Base-by-base conservation (phyloP, 2,329 filamentous ascomycete genomes). In the Emergomyces pasteurianus region DNA sequence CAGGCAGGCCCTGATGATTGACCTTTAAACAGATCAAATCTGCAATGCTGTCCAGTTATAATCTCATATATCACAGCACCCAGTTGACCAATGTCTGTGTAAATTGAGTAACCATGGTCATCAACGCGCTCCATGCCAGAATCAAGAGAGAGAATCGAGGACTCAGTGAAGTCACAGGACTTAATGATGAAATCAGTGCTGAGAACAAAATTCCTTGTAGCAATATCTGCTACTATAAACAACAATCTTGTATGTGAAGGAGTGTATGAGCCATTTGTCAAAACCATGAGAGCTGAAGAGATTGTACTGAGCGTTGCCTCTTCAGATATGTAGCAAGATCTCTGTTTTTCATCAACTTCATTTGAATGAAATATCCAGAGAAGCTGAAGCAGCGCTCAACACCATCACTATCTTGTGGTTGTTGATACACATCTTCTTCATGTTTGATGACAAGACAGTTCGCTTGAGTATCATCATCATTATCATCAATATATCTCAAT, bases 151-250 rank as follows among this genome's bases (percentile, higher is more conserved):
- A n/a, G n/a, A n/a, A n/a, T n/a, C n/a, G n/a, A n/a, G n/a, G n/a
- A n/a, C n/a, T n/a, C n/a, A n/a, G n/a, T 64, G 47, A 67, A 68
- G 60, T 67, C 63, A 54, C 66, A 66, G 50, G 66, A 53, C 47
- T 66, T 67, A 36, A 67, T 46, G 7, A 55, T 64, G 8, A 67
- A 52, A 26, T 67, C 60, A 2, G 61, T 61, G 60, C 66, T 63
- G 42, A 72, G 61, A 18, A 71, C 65, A 23, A 70, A 68, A 61
- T 71, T 72, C 12, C 64, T 64, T 56, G 42, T 65, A 4, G 67
- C 62, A 40, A 71, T 71, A 50, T 71, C 68, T 56, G 65, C 63
- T 12, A 70, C 63, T 62, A 72, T 64, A 40, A 71, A 50, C 63
- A 61, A 26, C 61, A 57, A 6, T 68, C 63, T 63, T 71, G 68